phyloP scores from a whole-genome alignment of 306 rosid genomes.

The Benincasa hispida region DNA sequence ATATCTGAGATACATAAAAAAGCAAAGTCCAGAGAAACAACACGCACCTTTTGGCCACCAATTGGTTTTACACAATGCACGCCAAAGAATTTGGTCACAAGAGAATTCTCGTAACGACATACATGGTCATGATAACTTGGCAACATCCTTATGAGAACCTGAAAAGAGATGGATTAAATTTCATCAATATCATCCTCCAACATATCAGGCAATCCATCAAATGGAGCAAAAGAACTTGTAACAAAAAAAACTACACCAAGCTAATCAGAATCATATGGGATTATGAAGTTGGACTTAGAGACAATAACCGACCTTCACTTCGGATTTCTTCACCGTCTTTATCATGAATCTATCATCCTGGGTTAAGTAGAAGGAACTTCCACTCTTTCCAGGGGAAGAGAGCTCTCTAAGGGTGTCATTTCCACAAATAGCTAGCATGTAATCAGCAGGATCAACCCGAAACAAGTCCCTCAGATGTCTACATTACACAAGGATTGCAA shows the following conservation, averaged over 20 bases:
- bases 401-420: slow-evolving; percentile 88
- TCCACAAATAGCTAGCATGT: slow-evolving; percentile 91
- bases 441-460: slow-evolving; percentile 86
- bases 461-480: slow-evolving; percentile 81
- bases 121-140: slow-evolving; percentile 67
- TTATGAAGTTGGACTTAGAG: not conserved
- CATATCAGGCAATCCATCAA: not conserved
- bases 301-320: slow-evolving; percentile 71
- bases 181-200: slow-evolving; percentile 5
- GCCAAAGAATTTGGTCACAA: slow-evolving; percentile 83
- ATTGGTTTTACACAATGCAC: slow-evolving; percentile 94
- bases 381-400: slow-evolving; percentile 95
- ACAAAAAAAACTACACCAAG: not conserved
- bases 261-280: not conserved
- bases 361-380: slow-evolving; percentile 83
- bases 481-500: not conserved
- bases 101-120: slow-evolving; percentile 58
- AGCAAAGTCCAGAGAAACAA: not conserved
- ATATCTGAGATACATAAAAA: not conserved
- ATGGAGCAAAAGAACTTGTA: not conserved
- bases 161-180: slow-evolving; percentile 14
- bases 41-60: slow-evolving; percentile 81
- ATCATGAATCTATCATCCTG: slow-evolving; percentile 95
- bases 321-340: slow-evolving; percentile 88
- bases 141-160: slow-evolving; percentile 96